phyloP scores from a whole-genome alignment of 140 eudicot genomes.

The Ambrosia hybrid region DNA sequence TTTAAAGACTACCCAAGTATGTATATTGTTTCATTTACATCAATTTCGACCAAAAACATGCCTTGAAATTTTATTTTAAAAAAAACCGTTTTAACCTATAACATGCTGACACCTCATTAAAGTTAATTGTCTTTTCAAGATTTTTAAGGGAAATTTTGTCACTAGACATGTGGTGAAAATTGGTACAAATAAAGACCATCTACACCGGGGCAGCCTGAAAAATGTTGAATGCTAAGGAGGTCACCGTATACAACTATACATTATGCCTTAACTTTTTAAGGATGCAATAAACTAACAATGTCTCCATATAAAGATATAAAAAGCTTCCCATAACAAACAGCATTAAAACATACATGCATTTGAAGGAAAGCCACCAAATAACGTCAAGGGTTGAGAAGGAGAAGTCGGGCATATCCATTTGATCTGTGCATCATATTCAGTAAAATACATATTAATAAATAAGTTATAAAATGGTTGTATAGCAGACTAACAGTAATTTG shows the following conservation, averaged over 20 bases:
- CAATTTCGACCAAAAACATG: slow-evolving; percentile 8
- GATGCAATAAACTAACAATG: neutral
- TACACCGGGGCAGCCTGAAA: no score
- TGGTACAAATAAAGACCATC: neutral
- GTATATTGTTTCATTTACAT: neutral
- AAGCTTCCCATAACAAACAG: neutral
- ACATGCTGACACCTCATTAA: neutral
- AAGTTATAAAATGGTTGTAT: neutral
- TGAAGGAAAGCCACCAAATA: slow-evolving; percentile 97
- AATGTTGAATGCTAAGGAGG: no score
- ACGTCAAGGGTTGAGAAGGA: slow-evolving; percentile 78
- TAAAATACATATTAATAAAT: slow-evolving; percentile 10
- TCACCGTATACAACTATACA: no score
- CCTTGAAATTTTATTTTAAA: neutral
- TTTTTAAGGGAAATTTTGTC: slow-evolving; percentile 5
- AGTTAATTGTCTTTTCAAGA: neutral
- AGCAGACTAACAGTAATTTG: neutral
- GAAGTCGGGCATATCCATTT: slow-evolving; percentile 99
- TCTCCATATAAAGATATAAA: neutral
- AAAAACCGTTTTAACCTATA: neutral
- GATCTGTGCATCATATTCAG: slow-evolving; percentile 63
- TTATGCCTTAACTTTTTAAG: no score
- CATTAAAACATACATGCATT: slow-evolving; percentile 73
- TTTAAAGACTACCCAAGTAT: neutral
- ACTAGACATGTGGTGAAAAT: neutral